Evolutionary conservation across 352 stramenopile species (phyloP).

Genomic region (Globisporangium echinulatum): DNA sequence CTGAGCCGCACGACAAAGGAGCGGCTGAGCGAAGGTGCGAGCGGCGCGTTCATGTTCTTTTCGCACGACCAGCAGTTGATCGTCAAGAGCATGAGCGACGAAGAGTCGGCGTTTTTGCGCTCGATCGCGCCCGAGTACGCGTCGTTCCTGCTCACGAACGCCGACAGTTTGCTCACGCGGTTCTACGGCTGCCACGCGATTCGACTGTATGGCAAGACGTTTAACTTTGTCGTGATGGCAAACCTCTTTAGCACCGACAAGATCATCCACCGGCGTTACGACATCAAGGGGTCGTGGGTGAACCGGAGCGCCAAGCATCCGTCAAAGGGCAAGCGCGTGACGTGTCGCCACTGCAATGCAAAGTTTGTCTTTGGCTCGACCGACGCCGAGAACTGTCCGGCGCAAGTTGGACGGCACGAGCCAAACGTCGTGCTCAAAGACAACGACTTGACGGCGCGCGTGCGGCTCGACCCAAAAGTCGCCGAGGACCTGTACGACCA

Average conservation of each 20-base stretch:
- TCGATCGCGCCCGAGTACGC: constrained; percentile 78
- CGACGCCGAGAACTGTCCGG: constrained; percentile 72
- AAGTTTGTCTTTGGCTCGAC: constrained; percentile 82
- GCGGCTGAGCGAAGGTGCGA: constrained; percentile 79
- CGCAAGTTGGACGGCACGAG: constrained; percentile 75
- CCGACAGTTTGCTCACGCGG: constrained; percentile 71
- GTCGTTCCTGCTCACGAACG: constrained; percentile 76
- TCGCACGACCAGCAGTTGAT: constrained; percentile 85
- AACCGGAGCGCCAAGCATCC: constrained; percentile 85
- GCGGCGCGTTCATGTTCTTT: constrained; percentile 88
- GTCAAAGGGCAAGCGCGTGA: constrained; percentile 80
- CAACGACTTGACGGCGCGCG: constrained; percentile 81
- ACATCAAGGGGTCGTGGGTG: constrained; percentile 87
- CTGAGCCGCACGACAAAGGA: constrained; percentile 82
- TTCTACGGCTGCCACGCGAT: constrained; percentile 86
- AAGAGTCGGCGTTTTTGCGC: constrained; percentile 75
- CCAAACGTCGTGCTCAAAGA: constrained; percentile 86
- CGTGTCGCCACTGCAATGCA: constrained; percentile 82
- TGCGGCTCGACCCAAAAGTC: constrained; percentile 65
- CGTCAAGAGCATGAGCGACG: constrained; percentile 88
- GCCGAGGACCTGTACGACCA: constrained; percentile 82
- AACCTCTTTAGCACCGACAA: constrained; percentile 83
- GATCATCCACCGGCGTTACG: constrained; percentile 81
- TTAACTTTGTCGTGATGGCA: constrained; percentile 88
- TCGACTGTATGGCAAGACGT: constrained; percentile 82